Conservation (phyloP, 306 rosid species). For the Corylus americana region DNA sequence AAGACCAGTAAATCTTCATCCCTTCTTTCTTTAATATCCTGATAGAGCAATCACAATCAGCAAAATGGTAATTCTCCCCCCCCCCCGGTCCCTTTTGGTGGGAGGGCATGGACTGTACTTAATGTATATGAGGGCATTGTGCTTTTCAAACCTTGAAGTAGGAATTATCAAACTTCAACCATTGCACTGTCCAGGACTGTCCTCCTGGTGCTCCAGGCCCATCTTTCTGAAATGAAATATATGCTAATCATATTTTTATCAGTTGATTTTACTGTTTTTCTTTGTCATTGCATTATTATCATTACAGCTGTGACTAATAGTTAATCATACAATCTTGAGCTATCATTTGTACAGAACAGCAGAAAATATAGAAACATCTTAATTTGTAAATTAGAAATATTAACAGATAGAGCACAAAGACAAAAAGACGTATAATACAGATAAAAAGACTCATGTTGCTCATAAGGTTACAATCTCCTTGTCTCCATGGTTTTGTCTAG, state of each 20-base stretch:
- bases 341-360: not conserved
- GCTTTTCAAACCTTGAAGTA: constrained; percentile 75
- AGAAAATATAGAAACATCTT: not conserved
- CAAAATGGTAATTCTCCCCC: constrained; percentile 20
- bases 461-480: not conserved
- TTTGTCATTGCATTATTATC: constrained; percentile 9
- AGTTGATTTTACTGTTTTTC: constrained; percentile 9
- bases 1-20: constrained; percentile 86
- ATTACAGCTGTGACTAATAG: not conserved
- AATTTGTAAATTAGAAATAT: not conserved
- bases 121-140: constrained; percentile 1
- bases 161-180: constrained; percentile 96
- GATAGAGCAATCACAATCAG: constrained; percentile 37
- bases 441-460: not conserved
- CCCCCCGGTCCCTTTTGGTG: not conserved
- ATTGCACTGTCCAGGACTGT: constrained; percentile 92
- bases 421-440: not conserved
- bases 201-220: constrained; percentile 99
- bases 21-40: constrained; percentile 87
- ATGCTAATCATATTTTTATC: constrained; percentile 28
- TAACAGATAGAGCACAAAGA: not conserved
- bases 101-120: constrained; percentile 5
- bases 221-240: constrained; percentile 62
- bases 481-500: not conserved
- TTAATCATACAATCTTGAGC: not conserved